These are phyloP conservation scores for Leccinellum albellum DNA, from an alignment of 768 basidiomycete genomes.

Conservation along the genomic window DNA sequence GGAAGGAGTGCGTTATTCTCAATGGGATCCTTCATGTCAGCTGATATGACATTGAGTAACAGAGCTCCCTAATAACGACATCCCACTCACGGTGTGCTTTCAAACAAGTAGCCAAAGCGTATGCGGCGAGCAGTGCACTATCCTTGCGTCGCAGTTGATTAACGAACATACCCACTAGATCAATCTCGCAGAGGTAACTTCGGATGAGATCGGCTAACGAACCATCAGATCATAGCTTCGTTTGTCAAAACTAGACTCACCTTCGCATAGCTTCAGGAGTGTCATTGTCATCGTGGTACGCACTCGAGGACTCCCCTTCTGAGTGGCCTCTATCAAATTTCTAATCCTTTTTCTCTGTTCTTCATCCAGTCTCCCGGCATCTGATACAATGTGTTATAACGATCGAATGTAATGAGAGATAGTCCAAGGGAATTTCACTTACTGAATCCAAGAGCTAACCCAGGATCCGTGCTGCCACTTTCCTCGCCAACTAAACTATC, in stretches of 20 bases:
- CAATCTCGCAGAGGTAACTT: constrained; percentile 4
- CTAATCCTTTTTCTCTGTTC: constrained; percentile 8
- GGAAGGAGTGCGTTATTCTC: constrained; percentile 1
- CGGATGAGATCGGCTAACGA: constrained; percentile 7
- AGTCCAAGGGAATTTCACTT: neutral
- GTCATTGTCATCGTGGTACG: constrained; percentile 24
- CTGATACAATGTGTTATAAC: neutral
- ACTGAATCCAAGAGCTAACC: constrained; percentile 19
- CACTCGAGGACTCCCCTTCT: constrained; percentile 3
- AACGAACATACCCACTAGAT: constrained; percentile 9
- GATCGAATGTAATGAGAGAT: neutral
- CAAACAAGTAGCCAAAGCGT: constrained; percentile 18
- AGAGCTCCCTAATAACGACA: neutral
- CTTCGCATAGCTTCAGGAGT: constrained; percentile 18
- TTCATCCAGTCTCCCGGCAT: neutral
- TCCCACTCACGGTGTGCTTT: constrained; percentile 9
- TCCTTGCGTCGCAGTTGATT: constrained; percentile 14
- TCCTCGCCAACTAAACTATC: neutral
- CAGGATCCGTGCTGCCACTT: neutral
- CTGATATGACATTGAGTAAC: constrained; percentile 1
- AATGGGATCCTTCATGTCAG: constrained; percentile 10
- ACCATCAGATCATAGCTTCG: neutral
- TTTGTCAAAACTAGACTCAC: constrained; percentile 2
- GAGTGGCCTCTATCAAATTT: constrained; percentile 6
- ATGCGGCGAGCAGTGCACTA: constrained; percentile 19